Percentiles rank a stretch among this genome's conserved stretches.
These are phyloP conservation scores for Nectriaceae sp. DNA, from an alignment of 2,329 filamentous ascomycete genomes.

Conservation along the genomic window DNA sequence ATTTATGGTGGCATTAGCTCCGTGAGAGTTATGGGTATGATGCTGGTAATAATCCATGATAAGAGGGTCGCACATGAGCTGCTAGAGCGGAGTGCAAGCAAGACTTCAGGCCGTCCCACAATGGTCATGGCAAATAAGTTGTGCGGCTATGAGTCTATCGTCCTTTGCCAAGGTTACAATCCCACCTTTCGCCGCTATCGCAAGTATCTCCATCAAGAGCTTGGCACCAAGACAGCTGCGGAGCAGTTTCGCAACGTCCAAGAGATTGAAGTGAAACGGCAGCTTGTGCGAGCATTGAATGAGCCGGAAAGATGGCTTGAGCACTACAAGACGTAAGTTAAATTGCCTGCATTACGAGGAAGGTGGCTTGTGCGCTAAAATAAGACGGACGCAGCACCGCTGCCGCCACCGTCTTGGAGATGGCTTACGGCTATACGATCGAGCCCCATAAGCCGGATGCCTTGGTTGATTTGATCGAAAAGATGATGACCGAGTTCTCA, in stretches of 20 bases:
- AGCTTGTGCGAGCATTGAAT: slow-evolving; percentile 25
- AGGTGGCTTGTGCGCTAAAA: slow-evolving; percentile 26
- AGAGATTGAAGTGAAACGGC: slow-evolving; percentile 27
- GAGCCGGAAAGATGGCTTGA: slow-evolving; percentile 20
- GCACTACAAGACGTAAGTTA: slow-evolving; percentile 31
- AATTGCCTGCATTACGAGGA: not conserved
- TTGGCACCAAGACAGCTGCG: slow-evolving; percentile 25
- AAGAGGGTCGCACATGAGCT: slow-evolving; percentile 37
- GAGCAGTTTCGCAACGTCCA: slow-evolving; percentile 23
- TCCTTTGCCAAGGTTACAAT: slow-evolving; percentile 19
- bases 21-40: slow-evolving; percentile 41
- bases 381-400: slow-evolving; percentile 27
- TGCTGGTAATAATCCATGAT: slow-evolving; percentile 43
- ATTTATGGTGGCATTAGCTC: slow-evolving; percentile 41
- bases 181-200: slow-evolving; percentile 22
- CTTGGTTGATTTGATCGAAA: slow-evolving; percentile 31
- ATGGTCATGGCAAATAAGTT: slow-evolving; percentile 23
- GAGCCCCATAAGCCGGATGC: slow-evolving; percentile 31
- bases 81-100: slow-evolving; percentile 36
- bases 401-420: slow-evolving; percentile 27
- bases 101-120: slow-evolving; percentile 33
- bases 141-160: slow-evolving; percentile 22
- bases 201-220: slow-evolving; percentile 32
- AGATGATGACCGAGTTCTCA: slow-evolving; percentile 31
- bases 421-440: slow-evolving; percentile 35